Base-by-base conservation (phyloP, 2,329 filamentous ascomycete species). In the Rachicladosporium sp. region DNA sequence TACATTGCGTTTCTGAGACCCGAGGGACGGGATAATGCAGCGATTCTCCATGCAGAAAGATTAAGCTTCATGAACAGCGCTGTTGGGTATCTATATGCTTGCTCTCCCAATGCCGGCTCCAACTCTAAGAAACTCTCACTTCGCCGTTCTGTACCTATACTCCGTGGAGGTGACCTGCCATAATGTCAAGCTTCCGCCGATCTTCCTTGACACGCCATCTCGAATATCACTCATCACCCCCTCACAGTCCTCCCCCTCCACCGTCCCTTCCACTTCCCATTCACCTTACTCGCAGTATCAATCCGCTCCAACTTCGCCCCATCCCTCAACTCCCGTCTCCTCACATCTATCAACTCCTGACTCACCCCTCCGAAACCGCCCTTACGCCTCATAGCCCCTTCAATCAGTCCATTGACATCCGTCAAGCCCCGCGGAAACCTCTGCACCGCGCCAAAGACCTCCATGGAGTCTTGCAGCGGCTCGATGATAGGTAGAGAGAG, bases 371-470 rank as follows among this genome's bases (percentile, higher is more conserved):
- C 81, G 50, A 89, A 87, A 4, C 83, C 83, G 53, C 84, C 76
- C n/a, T 45, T 38, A 27, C 57, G 31, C 48, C 79, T 78, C 58
- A 91, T 88, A 47, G 83, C 93, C 6, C 83, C 73, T 47, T 93
- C 86, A 66, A 94, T 76, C 10, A 96, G 66, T 2, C 67, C 66
- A 51, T 93, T 94, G 40, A 82, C 81, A 59, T 96, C 86, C 12
- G 95, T 61, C 53, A 94, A 72, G 39, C 74, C 74, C 38, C 89
- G 74, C 1, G 89, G 89, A 23, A 93, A 77, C 2, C 79, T 79
- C 65, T 96, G 89, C 21, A 96, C 87, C 3, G 93, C 79, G 55
- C 93, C 86, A 60, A 95, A 95, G 52, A 95, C 86, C 64, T 96
- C 89, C 79, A 93, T 93, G 1, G 87, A 84, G 54, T 94, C 88